Evolutionary conservation across 495 filamentous ascomycete genomes (phyloP), one percentile per base, ranked within the genome.

Genomic region (Neurospora africana): DNA sequence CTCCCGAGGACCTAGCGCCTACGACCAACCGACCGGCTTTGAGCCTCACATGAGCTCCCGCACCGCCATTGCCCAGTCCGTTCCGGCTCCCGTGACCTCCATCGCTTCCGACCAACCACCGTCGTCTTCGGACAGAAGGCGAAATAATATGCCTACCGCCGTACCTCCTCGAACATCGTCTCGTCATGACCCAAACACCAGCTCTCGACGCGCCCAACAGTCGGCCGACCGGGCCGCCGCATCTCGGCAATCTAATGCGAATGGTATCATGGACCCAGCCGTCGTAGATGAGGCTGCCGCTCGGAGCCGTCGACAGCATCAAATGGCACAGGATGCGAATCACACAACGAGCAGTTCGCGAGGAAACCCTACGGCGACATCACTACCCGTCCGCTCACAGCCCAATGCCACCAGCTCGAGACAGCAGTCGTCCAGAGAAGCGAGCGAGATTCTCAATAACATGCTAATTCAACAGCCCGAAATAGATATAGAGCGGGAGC

Each of bases 401-500:
- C 81, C 79, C 47, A 79, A 70, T 30, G 72, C 73, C 27, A 71
- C 70, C 5, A 73, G 41, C 33, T 78, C 80, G 40, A 82, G 77
- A 73, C 87, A 83, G 44, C 84, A 83, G 37, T 84, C 86, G 5
- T 88, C 87, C 19, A 84, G 88, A 70, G 89, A 91, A 77, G 85
- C 89, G 38, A 89, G 87, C 79, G 88, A 91, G 67, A 88, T 96
- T 27, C 89, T 97, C 73, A 92, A 92, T 76, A 88, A 91, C 44
- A 87, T 95, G 17, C 80, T 94, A 74, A 86, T 94, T 69, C 91
- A 91, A 68, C 92, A 96, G 75, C 92, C 92, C 23, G 86, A 89
- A 72, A 89, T 92, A 35, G 93, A 96, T 77, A 84, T 93, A 68
- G 90, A 89, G 58, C 86, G 94, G 68, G 94, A 94, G 78, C 85